These are phyloP conservation scores for Hirsutella rhossiliensis DNA, from an alignment of 2,329 filamentous ascomycete species.

Conservation along the genomic window DNA sequence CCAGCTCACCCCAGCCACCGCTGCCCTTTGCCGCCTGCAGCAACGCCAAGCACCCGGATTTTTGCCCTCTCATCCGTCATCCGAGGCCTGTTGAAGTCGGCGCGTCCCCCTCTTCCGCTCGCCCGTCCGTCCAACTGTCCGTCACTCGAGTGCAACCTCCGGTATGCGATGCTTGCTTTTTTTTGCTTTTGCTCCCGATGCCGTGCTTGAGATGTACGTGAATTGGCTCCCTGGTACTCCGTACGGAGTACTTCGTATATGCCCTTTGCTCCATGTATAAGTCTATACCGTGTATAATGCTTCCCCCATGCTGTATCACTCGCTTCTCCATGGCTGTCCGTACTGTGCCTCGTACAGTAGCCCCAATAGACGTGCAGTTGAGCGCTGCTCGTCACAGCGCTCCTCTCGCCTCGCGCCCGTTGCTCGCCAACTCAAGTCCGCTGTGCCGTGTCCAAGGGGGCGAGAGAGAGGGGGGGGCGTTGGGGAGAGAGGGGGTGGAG, in stretches of 20 bases:
- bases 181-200: background rate
- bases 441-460: conserved; percentile 1
- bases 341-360: too few relatives aligned
- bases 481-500: background rate
- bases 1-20: conserved; percentile 1
- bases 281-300: too few relatives aligned
- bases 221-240: too few relatives aligned
- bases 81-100: background rate
- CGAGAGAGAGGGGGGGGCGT: background rate
- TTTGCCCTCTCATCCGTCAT: background rate
- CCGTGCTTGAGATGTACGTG: background rate
- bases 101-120: background rate
- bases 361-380: too few relatives aligned
- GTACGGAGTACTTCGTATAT: too few relatives aligned
- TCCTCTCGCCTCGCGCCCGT: background rate
- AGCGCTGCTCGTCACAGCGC: too few relatives aligned
- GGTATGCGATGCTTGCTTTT: background rate
- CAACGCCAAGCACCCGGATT: background rate
- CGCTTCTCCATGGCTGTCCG: too few relatives aligned
- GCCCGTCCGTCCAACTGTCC: background rate
- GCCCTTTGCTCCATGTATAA: too few relatives aligned
- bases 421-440: background rate
- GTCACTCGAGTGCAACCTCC: background rate
- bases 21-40: background rate
- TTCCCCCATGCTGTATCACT: too few relatives aligned